Base-by-base conservation (phyloP, 495 filamentous ascomycete species). In the Chaetomium cochliodes region DNA sequence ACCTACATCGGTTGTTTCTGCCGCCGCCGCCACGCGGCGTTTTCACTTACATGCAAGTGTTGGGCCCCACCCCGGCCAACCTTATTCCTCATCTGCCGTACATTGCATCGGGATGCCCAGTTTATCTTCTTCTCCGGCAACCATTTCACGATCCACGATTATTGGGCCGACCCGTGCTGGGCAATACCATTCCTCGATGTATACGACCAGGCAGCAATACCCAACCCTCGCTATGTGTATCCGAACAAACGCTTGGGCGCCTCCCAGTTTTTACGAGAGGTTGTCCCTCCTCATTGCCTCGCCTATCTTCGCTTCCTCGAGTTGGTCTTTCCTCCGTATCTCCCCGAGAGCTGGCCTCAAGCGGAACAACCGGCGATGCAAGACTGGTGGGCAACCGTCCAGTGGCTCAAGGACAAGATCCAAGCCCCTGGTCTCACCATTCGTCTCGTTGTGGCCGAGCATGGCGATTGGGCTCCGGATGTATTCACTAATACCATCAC, bases 11-110 rank as follows among this genome's bases (percentile, higher is more conserved):
- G 58, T n/a, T 66, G 58, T 50, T 66, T 62, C 42, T 66, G 64
- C 58, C 64, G 64, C 51, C 60, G 59, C 16, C 65, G 57, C 18
- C 65, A 67, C 61, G 22, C 54, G 16, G 47, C 65, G 30, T 64
- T 64, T 46, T 67, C 65, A n/a, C 25, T 46, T 6, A 49, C 39
- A 13, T 67, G 65, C 60, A 62, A 42, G 9, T 66, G 64, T 53
- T 66, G 64, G 64, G 58, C 52, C 11, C 64, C 64, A 44, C 64
- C 64, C 2, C 46, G 50, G 12, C 47, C 58, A 8, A 2, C 5
- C 2, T 51, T 66, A 5, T 62, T 61, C 44, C 57, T 59, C 16
- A 5, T 58, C 41, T 58, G 56, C 9, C 56, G 56, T 28, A 46
- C 39, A 22, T 11, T 58, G 23, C 46, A 11, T 28, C 39, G 28